Percentiles rank a stretch among this genome's conserved stretches.
Evolutionary conservation across 2,329 filamentous ascomycete genomes (phyloP).

Genomic region (Biscogniauxia mediterranea): DNA sequence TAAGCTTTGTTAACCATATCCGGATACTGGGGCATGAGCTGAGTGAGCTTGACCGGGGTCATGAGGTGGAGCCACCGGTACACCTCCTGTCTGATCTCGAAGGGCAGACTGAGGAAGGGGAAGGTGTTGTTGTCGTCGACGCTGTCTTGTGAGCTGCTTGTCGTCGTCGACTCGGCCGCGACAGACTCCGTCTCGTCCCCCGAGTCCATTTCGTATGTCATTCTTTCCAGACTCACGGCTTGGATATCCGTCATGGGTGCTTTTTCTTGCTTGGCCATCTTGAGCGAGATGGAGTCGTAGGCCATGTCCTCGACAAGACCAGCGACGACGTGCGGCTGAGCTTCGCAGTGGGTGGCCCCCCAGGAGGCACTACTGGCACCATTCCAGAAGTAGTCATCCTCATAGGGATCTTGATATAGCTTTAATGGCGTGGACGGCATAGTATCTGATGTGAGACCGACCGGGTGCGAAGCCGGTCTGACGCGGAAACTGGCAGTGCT

Average conservation of each 20-base stretch:
- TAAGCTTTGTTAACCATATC: conserved; percentile 34
- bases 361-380: conserved; percentile 12
- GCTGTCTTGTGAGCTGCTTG: conserved; percentile 4
- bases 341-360: conserved; percentile 2
- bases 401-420: conserved; percentile 9
- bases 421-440: background rate
- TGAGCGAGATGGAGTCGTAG: conserved; percentile 1
- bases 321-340: conserved; percentile 1
- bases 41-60: conserved; percentile 38
- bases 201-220: conserved; percentile 10
- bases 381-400: conserved; percentile 11
- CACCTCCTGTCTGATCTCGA: conserved; percentile 47
- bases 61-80: conserved; percentile 42
- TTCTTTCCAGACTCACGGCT: conserved; percentile 12
- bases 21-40: conserved; percentile 42
- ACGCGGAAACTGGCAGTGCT: background rate
- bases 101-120: conserved; percentile 38
- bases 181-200: conserved; percentile 8
- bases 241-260: conserved; percentile 14
- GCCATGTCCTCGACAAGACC: background rate
- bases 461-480: too few relatives aligned
- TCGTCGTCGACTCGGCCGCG: conserved; percentile 6
- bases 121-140: conserved; percentile 10
- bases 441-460: background rate
- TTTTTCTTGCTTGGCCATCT: conserved; percentile 5